phyloP scores from a whole-genome alignment of 495 filamentous ascomycete genomes.

The Lentithecium fluviatile region DNA sequence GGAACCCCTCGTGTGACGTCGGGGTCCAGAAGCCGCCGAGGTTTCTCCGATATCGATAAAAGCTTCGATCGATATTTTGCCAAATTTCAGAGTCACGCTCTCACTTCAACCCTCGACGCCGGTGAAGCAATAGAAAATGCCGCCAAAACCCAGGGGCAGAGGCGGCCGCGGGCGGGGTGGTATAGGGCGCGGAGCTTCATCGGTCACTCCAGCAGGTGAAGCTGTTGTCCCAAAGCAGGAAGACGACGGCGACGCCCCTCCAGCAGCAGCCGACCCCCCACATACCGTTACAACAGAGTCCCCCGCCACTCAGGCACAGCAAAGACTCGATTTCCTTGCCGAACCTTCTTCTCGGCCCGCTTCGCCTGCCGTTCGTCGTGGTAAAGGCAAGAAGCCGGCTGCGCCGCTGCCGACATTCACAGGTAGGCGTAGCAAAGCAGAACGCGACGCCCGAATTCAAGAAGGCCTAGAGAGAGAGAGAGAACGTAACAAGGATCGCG shows the following conservation, averaged over 20 bases:
- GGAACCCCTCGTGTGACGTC: not conserved
- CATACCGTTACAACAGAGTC: not conserved
- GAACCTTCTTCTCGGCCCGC: constrained; percentile 6
- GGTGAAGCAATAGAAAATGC: constrained; percentile 1
- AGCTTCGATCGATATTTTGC: not conserved
- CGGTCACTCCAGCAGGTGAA: not conserved
- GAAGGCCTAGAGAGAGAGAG: constrained; percentile 25
- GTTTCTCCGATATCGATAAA: constrained; percentile 16
- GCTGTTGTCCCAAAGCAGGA: not conserved
- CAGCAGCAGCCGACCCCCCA: not conserved
- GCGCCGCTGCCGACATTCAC: constrained; percentile 21
- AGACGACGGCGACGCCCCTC: not conserved
- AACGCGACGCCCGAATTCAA: constrained; percentile 33
- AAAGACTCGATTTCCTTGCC: constrained; percentile 21
- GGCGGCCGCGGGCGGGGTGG: constrained; percentile 13
- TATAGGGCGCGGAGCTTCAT: constrained; percentile 3
- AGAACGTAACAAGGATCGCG: constrained; percentile 18
- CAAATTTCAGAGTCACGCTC: not conserved
- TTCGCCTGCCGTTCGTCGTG: constrained; percentile 14
- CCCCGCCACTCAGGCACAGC: constrained; percentile 2
- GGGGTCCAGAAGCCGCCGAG: not conserved
- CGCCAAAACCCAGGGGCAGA: constrained; percentile 17
- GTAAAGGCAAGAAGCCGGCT: constrained; percentile 17
- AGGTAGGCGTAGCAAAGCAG: constrained; percentile 35
- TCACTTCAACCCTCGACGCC: not conserved